phyloP scores from a whole-genome alignment of 2,329 filamentous ascomycete species.

The Colletotrichum sp. region DNA sequence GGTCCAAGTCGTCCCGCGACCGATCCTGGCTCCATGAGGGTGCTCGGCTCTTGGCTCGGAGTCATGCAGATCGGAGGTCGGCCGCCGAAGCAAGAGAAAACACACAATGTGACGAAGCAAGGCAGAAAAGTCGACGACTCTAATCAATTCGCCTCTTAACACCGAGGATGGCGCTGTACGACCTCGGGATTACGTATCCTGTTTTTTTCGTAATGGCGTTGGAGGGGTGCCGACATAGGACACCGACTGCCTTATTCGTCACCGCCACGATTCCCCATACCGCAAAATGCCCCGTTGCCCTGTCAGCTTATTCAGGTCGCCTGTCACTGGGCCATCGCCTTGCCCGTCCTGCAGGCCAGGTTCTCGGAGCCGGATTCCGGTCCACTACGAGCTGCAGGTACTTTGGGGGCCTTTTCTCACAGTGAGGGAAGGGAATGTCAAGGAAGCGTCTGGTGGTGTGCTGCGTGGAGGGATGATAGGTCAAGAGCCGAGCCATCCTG shows the following conservation, averaged over 20 bases:
- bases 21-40: not conserved
- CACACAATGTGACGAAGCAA: not conserved
- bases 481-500: not conserved
- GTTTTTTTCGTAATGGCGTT: not conserved
- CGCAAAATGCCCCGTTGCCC: not conserved
- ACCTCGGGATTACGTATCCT: slow-evolving; percentile 14
- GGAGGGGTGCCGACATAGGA: not conserved
- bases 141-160: slow-evolving; percentile 2
- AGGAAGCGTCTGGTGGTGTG: not conserved
- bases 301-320: slow-evolving; percentile 18
- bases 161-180: slow-evolving; percentile 5
- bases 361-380: slow-evolving; percentile 11
- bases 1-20: not conserved
- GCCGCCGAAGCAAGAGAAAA: not conserved
- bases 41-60: slow-evolving; percentile 5
- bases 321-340: slow-evolving; percentile 3
- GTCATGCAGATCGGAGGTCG: not conserved
- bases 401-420: not conserved
- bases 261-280: not conserved
- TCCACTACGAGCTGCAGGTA: slow-evolving; percentile 2
- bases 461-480: slow-evolving; percentile 4
- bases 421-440: not conserved
- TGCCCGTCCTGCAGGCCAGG: not conserved
- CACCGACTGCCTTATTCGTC: slow-evolving; percentile 6
- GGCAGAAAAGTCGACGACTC: not conserved